phyloP scores from a whole-genome alignment of 2,329 filamentous ascomycete species.

The Verticillium dahliae region DNA sequence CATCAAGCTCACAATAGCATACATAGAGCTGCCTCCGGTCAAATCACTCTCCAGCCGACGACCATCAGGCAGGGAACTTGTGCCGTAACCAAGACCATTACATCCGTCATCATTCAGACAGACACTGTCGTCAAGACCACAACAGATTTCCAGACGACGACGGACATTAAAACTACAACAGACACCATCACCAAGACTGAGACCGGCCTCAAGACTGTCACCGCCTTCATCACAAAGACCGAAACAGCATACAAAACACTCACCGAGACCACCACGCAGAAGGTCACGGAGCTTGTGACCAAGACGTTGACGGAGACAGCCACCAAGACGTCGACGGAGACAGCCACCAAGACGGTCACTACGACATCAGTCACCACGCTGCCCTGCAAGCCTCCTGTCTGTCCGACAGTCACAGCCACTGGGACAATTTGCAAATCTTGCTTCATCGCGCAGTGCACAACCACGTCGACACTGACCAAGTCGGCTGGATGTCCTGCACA shows the following conservation, averaged over 20 bases:
- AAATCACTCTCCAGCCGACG: constrained; percentile 4
- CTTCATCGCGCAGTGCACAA: constrained; percentile 20
- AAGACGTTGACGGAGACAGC: background rate
- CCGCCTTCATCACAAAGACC: background rate
- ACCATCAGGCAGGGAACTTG: constrained; percentile 3
- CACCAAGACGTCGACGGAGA: background rate
- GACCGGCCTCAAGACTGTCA: background rate
- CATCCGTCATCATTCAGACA: background rate
- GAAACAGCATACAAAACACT: constrained; percentile 1
- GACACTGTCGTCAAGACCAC: background rate
- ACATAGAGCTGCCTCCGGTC: background rate
- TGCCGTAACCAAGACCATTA: background rate
- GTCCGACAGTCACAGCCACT: constrained; percentile 25
- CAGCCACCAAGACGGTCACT: background rate
- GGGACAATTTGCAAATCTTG: constrained; percentile 24
- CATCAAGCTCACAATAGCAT: background rate
- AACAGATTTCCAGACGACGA: background rate
- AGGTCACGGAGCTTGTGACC: background rate
- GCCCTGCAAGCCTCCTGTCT: constrained; percentile 8
- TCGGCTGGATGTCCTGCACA: constrained; percentile 22
- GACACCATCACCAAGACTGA: background rate
- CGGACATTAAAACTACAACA: background rate
- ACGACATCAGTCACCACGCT: constrained; percentile 1
- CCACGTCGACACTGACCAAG: constrained; percentile 19
- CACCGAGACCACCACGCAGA: background rate